Percentiles rank a stretch among this genome's conserved stretches.
Conservation (phyloP, 495 filamentous ascomycete genomes). For the Penicillium longicatenatum region DNA sequence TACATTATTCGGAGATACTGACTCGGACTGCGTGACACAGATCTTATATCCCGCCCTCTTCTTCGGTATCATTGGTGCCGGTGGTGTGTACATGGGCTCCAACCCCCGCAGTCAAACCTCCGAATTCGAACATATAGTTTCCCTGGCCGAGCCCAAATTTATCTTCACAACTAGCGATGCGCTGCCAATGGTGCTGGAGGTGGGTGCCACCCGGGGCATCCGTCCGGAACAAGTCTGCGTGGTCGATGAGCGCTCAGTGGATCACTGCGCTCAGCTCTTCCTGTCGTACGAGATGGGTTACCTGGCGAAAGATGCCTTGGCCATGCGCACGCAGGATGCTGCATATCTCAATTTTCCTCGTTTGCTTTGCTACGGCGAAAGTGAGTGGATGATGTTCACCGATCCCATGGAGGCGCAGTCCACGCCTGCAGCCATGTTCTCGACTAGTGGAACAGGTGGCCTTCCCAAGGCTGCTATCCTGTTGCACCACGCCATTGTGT, state of each 20-base stretch:
- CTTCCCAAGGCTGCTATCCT: slow-evolving; percentile 59
- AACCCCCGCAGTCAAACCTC: slow-evolving; percentile 35
- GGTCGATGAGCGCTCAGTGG: slow-evolving; percentile 44
- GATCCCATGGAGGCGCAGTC: slow-evolving; percentile 43
- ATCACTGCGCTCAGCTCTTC: slow-evolving; percentile 38
- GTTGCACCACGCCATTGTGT: slow-evolving; percentile 54
- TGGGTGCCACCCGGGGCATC: slow-evolving; percentile 41
- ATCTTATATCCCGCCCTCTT: slow-evolving; percentile 52
- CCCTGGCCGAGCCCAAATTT: slow-evolving; percentile 32
- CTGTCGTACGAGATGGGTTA: slow-evolving; percentile 29
- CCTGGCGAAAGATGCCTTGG: slow-evolving; percentile 23
- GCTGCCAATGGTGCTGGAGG: slow-evolving; percentile 22
- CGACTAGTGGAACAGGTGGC: slow-evolving; percentile 60
- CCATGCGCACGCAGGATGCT: slow-evolving; percentile 21
- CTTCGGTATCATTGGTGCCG: slow-evolving; percentile 49
- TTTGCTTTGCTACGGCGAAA: slow-evolving; percentile 52
- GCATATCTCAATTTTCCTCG: slow-evolving; percentile 37
- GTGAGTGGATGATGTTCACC: slow-evolving; percentile 56
- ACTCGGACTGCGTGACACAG: slow-evolving; percentile 20
- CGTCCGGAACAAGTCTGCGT: slow-evolving; percentile 51
- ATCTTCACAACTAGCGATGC: slow-evolving; percentile 33
- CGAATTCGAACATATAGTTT: slow-evolving; percentile 36
- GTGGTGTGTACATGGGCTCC: slow-evolving; percentile 43
- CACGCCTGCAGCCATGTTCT: slow-evolving; percentile 55
- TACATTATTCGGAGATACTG: slow-evolving; percentile 1